Base-by-base conservation (phyloP, 805 yeast genomes). In the Lipomyces spencermartinsiae region DNA sequence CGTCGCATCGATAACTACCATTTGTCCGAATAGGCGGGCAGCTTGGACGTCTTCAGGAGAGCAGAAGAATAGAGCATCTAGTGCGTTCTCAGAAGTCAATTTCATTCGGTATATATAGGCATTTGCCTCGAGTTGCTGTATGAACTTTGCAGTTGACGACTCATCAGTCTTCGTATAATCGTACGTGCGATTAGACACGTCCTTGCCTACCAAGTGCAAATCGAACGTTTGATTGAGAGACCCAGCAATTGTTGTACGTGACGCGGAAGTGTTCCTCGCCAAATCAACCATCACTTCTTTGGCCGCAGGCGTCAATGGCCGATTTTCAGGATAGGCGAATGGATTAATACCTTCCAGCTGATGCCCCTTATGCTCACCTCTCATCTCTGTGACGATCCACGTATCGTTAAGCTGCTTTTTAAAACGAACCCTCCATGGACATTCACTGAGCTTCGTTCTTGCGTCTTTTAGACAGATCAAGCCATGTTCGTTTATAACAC, bases 1-100 rank as follows among this genome's bases (percentile, higher is more conserved):
- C 14, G 55, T 51, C 25, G 55, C 55, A 19, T 51, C 55, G 55
- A 51, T 51, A 51, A 51, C 14, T 25, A 51, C 55, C 31, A 51
- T 51, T 51, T 51, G 55, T 19, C 55, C 55, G 31, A 22, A 51
- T 25, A 51, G 55, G 31, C 31, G 55, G 25, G 31, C 55, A 4
- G 25, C 12, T n/a, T 19, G 55, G 31, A 51, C 55, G 31, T n/a
- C 55, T 10, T 51, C 31, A 51, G 55, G 55, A 19, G 12, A 7
- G 55, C 55, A 51, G 14, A 51, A 51, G 55, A 51, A 51, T 12
- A 51, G 31, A 22, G 55, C 55, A 4, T 51, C 29, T 8, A 51
- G 55, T 19, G 55, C 7, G 29, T 10, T 10, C 14, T 10, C 55
- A 0, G 25, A 14, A n/a, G 31, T 12, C 55, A 51, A 19, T 51